phyloP scores from a whole-genome alignment of 495 filamentous ascomycete genomes.

The Tuber brumale region DNA sequence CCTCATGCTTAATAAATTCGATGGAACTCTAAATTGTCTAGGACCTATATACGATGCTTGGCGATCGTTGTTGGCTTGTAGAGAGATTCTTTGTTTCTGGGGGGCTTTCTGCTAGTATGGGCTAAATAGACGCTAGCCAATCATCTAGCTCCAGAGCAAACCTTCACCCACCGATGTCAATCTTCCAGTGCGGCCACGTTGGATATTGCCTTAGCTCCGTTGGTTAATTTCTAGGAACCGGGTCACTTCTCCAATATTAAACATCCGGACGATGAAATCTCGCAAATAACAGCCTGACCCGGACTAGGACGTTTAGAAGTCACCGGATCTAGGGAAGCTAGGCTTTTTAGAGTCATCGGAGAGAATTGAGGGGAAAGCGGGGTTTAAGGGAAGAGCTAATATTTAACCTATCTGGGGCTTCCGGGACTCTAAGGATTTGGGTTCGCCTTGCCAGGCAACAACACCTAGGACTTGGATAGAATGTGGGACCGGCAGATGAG shows the following conservation, averaged over 20 bases:
- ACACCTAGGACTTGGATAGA: neutral
- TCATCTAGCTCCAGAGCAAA: neutral
- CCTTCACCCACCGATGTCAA: neutral
- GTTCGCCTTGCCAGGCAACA: neutral
- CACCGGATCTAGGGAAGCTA: neutral
- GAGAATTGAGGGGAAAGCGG: neutral
- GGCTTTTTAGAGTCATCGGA: neutral
- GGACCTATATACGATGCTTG: neutral
- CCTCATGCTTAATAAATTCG: too few relatives aligned
- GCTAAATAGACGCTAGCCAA: neutral
- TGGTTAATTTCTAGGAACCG: neutral
- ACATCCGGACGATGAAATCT: neutral
- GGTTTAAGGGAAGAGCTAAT: neutral
- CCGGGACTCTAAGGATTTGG: neutral
- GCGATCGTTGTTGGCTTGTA: neutral
- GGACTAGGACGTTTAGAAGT: neutral
- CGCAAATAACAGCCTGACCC: neutral
- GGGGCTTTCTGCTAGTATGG: neutral
- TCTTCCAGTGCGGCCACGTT: neutral
- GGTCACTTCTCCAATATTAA: neutral
- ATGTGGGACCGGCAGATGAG: neutral
- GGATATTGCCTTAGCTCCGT: neutral
- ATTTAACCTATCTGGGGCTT: neutral
- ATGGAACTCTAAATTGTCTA: neutral
- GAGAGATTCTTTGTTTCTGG: too few relatives aligned